Base-by-base conservation (phyloP, 352 stramenopile genomes). In the Thalassiosira livingstoniorum region DNA sequence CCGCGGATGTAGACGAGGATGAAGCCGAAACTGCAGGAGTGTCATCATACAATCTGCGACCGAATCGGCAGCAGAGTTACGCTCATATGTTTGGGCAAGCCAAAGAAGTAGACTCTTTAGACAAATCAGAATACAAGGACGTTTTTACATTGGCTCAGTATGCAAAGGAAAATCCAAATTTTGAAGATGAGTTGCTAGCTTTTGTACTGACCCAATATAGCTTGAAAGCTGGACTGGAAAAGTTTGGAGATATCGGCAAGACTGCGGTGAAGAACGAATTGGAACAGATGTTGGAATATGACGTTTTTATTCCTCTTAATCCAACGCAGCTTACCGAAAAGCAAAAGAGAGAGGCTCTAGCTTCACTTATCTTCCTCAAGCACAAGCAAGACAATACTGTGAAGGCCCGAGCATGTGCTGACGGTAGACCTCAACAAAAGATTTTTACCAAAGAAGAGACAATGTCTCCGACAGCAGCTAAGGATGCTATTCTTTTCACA, bases 361-460 rank as follows among this genome's bases (percentile, higher is more conserved):
- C 65, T 29, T 63, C 43, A 2, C 15, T 74, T 25, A 74, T 51
- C 3, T 74, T 74, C 31, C 65, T 74, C 1, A 74, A 62, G 21
- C 45, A 74, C 10, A 74, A 74, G 31, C 45, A 29, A 34, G 27
- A 45, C 4, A 73, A 74, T 15, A 64, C 32, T 11, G 65, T 88
- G 23, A 91, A 90, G 43, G 76, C n/a, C 0, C 23, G 73, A 0
- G 64, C 37, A 37, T 83, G 75, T 53, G 76, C 75, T 5, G 73
- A 87, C 47, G 86, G 82, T 2, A 60, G 65, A 0, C 81, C 73
- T 60, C 78, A 91, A 31, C 43, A 73, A 4, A 18, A 66, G 11
- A 75, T 75, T 21, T 83, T 75, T 3, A 27, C 3, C 0, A 85
- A 83, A 31, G 73, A 88, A 45, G 81, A 88, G 18, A 35, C 75